Evolutionary conservation across 139 green algal species (phyloP).

Genomic region (Mesotaenium endlicherianum): DNA sequence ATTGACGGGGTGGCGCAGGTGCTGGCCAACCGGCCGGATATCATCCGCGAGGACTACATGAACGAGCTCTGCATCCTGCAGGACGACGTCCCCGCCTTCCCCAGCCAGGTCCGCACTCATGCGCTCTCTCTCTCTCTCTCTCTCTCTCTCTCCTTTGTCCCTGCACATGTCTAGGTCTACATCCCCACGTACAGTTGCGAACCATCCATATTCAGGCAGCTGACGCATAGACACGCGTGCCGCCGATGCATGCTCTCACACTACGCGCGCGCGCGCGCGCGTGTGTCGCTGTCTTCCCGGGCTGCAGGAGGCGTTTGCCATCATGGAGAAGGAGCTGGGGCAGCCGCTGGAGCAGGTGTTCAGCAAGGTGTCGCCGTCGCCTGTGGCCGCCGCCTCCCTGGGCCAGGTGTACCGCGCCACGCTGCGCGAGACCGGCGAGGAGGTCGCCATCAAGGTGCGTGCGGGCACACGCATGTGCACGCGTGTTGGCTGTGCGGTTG

Average conservation of each 20-base stretch:
- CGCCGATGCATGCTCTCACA: no score
- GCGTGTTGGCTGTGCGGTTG: no score
- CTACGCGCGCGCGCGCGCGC: no score
- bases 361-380: constrained; percentile 74
- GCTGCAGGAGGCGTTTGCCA: constrained; percentile 67
- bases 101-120: constrained; percentile 48
- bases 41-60: constrained; percentile 98
- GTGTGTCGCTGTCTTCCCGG: background rate
- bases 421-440: constrained; percentile 78
- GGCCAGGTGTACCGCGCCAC: constrained; percentile 76
- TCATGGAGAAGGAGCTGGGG: constrained; percentile 87
- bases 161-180: no score
- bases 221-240: background rate
- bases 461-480: no score
- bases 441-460: constrained; percentile 90
- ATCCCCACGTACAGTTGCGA: no score
- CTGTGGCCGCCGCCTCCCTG: constrained; percentile 87
- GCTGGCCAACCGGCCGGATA: constrained; percentile 95
- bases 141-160: no score
- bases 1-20: no score
- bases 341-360: constrained; percentile 80
- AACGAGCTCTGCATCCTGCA: constrained; percentile 92
- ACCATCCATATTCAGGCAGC: background rate
- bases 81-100: constrained; percentile 64
- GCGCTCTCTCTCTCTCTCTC: no score